Evolutionary conservation across 352 stramenopile species (phyloP), one percentile per base, ranked within the genome.

Genomic region (Peronosclerospora sorghi): DNA sequence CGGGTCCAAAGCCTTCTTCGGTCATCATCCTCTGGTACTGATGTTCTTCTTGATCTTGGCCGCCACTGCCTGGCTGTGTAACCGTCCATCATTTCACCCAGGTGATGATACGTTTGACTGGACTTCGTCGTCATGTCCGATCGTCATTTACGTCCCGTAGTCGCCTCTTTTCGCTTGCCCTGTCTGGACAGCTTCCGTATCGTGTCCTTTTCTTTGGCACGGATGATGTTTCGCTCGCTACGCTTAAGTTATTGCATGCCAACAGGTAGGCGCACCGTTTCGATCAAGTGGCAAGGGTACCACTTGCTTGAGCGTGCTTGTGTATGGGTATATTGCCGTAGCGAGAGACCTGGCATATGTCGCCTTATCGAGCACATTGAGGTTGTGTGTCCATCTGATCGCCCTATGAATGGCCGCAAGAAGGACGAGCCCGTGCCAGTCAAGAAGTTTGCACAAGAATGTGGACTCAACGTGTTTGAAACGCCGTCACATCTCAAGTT

Each of bases 201-300:
- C 70, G 77, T 35, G 75, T 92, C 21, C 56, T 92, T 10, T 92
- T 92, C 62, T 92, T 92, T 57, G 79, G 79, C 23, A 92, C 79
- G 2, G 79, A 92, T 45, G 71, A 92, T 30, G 73, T 92, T 19
- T 89, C 79, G 14, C 64, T 89, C 24, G 68, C 76, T 26, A 92
- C 79, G 51, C 73, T 92, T 15, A 57, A 72, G 44, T 49, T 45
- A 27, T 59, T 92, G 48, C 64, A 88, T 41, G 60, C 51, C 44
- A 77, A 84, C 60, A 86, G 76, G 70, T 83, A 13, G 1, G 32
- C n/a, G 17, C 24, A 12, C 18, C 15, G 26, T 26, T 47, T 34
- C 24, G 32, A 41, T 38, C 15, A 27, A 48, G 20, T 54, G 42
- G 35, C 29, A 32, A 21, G 24, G 21, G 13, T 52, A 24, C n/a